These are phyloP conservation scores for Neurospora tetraspora DNA, from an alignment of 495 filamentous ascomycete genomes.

Conservation along the genomic window DNA sequence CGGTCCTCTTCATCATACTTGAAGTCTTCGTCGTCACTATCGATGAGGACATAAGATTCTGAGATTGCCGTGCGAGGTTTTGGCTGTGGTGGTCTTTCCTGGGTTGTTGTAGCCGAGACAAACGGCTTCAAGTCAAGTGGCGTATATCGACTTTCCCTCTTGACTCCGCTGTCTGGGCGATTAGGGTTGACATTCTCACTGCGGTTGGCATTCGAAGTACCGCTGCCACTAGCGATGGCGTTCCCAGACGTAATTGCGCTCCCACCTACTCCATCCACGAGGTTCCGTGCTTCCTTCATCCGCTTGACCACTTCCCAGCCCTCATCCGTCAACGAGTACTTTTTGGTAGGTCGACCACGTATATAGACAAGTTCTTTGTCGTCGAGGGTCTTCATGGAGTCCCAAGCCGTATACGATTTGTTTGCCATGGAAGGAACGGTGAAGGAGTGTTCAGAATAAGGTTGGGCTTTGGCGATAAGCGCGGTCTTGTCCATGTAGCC, in stretches of 20 bases:
- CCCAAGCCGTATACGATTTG: slow-evolving; percentile 76
- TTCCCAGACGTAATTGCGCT: neutral
- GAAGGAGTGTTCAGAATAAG: slow-evolving; percentile 66
- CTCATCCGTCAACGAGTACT: slow-evolving; percentile 65
- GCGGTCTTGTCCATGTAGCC: slow-evolving; percentile 55
- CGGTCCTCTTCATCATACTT: slow-evolving; percentile 8
- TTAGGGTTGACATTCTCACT: neutral
- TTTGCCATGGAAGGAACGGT: slow-evolving; percentile 55
- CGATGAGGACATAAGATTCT: neutral
- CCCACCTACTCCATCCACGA: neutral
- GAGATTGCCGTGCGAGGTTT: neutral
- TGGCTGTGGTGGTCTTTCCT: neutral
- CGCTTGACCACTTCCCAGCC: slow-evolving; percentile 69
- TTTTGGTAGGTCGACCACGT: slow-evolving; percentile 55
- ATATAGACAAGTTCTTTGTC: slow-evolving; percentile 69
- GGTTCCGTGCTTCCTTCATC: slow-evolving; percentile 42
- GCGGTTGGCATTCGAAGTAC: neutral
- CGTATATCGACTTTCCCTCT: neutral
- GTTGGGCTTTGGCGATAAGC: slow-evolving; percentile 60
- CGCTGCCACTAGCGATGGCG: neutral
- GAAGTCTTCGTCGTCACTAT: slow-evolving; percentile 1
- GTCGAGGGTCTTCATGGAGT: slow-evolving; percentile 68
- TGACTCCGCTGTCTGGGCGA: neutral
- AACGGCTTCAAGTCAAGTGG: neutral
- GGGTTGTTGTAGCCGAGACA: neutral